Conservation (phyloP, 306 rosid genomes). For the Vigna reflexopilosa region DNA sequence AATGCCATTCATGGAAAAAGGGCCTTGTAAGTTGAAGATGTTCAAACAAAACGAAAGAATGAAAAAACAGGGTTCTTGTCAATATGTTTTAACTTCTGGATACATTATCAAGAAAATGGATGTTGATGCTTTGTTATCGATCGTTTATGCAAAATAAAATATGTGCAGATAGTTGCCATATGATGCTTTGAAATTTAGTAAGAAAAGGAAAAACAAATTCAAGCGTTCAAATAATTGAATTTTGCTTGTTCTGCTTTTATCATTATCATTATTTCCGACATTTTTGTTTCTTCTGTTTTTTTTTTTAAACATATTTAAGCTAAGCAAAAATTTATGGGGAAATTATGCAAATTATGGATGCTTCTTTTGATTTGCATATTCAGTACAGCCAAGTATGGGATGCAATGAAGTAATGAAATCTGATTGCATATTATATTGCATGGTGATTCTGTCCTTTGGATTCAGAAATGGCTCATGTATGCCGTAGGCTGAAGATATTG, state of each 20-base stretch:
- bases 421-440: background rate
- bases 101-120: background rate
- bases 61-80: background rate
- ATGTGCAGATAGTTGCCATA: background rate
- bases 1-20: background rate
- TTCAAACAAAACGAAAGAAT: background rate
- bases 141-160: background rate
- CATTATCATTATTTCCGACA: background rate
- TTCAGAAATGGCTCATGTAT: background rate
- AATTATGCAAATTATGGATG: background rate
- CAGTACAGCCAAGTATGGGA: background rate
- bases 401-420: background rate
- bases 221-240: background rate
- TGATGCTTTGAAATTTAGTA: conserved; percentile 16
- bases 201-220: background rate
- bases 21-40: background rate
- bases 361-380: background rate
- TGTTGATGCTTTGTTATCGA: background rate
- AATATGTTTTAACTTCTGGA: conserved; percentile 1
- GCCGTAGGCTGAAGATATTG: background rate
- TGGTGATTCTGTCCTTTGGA: background rate
- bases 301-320: background rate
- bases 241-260: background rate
- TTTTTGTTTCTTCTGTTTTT: background rate
- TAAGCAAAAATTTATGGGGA: background rate